These are phyloP conservation scores for Pochonia chlamydosporia DNA, from an alignment of 2,329 filamentous ascomycete species.

Conservation along the genomic window DNA sequence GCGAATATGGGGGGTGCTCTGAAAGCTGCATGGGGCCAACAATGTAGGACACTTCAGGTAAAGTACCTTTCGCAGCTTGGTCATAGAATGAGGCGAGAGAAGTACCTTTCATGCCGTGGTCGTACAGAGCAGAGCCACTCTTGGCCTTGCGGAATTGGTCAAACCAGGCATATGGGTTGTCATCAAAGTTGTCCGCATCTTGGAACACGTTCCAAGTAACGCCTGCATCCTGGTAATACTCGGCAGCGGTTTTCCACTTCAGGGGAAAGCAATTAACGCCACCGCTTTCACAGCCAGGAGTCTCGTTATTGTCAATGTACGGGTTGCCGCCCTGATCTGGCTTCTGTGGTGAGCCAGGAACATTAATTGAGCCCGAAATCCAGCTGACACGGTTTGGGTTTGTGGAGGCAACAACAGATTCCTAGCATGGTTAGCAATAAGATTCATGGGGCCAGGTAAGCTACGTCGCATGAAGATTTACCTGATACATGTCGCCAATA, in stretches of 20 bases:
- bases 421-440: constrained; percentile 25
- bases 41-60: constrained; percentile 47
- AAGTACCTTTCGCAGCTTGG: constrained; percentile 41
- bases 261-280: constrained; percentile 47
- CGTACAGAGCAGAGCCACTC: constrained; percentile 31
- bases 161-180: constrained; percentile 50
- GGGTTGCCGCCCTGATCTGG: constrained; percentile 35
- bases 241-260: constrained; percentile 46
- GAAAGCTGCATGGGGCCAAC: constrained; percentile 44
- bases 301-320: constrained; percentile 46
- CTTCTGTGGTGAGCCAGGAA: constrained; percentile 36
- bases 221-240: constrained; percentile 40
- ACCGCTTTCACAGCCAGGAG: constrained; percentile 34
- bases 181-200: constrained; percentile 45
- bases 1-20: constrained; percentile 47
- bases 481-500: constrained; percentile 49
- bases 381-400: constrained; percentile 47
- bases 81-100: constrained; percentile 44
- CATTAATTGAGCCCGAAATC: constrained; percentile 45
- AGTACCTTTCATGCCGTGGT: constrained; percentile 40
- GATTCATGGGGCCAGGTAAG: constrained; percentile 22
- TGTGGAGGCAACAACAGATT: constrained; percentile 45
- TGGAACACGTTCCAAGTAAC: constrained; percentile 47
- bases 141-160: constrained; percentile 42
- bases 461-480: too few relatives aligned